These are phyloP conservation scores for Myriosclerotinia curreyana DNA, from an alignment of 2,329 filamentous ascomycete species.

Conservation along the genomic window DNA sequence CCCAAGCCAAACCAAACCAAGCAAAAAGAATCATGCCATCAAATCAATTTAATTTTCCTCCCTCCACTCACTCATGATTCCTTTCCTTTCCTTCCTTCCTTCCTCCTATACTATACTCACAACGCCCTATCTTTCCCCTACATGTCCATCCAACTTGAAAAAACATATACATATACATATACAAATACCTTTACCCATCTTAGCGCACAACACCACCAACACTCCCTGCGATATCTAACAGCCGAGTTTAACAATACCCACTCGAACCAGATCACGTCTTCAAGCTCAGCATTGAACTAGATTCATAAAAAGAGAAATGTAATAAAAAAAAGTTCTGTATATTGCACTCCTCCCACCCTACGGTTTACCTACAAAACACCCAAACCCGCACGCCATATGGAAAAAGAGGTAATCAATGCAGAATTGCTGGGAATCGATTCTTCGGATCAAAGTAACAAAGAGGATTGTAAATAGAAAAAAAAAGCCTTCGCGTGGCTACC, in stretches of 20 bases:
- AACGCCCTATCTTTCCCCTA: slow-evolving; percentile 6
- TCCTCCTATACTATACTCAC: too few species aligned
- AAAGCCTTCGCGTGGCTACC: slow-evolving; percentile 1
- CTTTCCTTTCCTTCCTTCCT: too few species aligned
- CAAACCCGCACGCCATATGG: slow-evolving; percentile 8
- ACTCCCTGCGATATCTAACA: neutral
- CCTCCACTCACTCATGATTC: neutral
- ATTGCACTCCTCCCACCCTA: slow-evolving; percentile 10
- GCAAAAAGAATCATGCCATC: neutral
- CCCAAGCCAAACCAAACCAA: too few species aligned
- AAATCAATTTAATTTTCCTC: neutral
- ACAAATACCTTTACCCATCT: neutral
- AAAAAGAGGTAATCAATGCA: slow-evolving; percentile 14
- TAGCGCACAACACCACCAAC: neutral
- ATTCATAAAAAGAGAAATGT: neutral
- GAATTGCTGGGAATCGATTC: slow-evolving; percentile 15
- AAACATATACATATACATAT: too few species aligned
- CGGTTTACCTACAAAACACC: slow-evolving; percentile 19
- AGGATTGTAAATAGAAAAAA: slow-evolving; percentile 14
- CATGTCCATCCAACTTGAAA: slow-evolving; percentile 8
- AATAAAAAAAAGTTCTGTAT: slow-evolving; percentile 10
- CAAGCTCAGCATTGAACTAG: neutral
- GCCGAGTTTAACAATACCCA: neutral
- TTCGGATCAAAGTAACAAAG: slow-evolving; percentile 18
- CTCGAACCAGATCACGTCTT: neutral